phyloP scores from a whole-genome alignment of 306 rosid species.

The Canavalia gladiata region DNA sequence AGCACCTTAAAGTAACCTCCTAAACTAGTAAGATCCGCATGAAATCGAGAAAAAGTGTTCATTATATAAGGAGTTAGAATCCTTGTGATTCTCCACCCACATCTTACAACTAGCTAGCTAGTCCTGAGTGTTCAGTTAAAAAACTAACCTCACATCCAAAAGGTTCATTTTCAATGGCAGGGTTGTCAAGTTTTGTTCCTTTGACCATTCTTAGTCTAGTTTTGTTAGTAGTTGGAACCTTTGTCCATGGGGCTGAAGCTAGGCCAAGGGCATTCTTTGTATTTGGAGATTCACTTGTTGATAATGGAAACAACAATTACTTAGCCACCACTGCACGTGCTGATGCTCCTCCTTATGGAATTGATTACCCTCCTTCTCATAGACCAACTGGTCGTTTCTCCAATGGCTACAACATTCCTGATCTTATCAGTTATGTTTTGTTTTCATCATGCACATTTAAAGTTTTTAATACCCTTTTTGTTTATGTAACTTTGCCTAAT shows the following conservation, averaged over 20 bases:
- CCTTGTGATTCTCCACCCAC: neutral
- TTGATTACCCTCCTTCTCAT: conserved; percentile 69
- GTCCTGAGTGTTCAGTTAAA: neutral
- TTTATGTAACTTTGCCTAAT: neutral
- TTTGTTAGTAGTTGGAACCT: conserved; percentile 6
- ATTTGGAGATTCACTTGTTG: conserved; percentile 85
- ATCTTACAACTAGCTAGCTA: conserved; percentile 8
- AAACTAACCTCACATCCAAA: neutral
- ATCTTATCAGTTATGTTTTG: conserved; percentile 66
- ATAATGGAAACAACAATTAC: conserved; percentile 80
- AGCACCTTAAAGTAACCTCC: conserved; percentile 47
- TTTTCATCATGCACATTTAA: neutral
- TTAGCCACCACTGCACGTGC: conserved; percentile 84
- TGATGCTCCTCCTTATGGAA: conserved; percentile 76
- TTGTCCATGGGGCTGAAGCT: conserved; percentile 31
- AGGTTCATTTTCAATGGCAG: conserved; percentile 44
- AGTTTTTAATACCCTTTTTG: neutral
- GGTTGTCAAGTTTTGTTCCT: conserved; percentile 20
- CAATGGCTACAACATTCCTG: conserved; percentile 80
- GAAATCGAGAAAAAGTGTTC: neutral
- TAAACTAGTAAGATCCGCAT: conserved; percentile 25
- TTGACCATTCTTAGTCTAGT: conserved; percentile 28
- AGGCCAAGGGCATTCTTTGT: conserved; percentile 70
- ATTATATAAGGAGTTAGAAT: conserved; percentile 47
- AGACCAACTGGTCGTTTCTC: conserved; percentile 83